A percentile compares a stretch with the other conserved stretches of the same genome.
Conservation (phyloP, 441 rosid genomes). For the Omphalea diandra region DNA sequence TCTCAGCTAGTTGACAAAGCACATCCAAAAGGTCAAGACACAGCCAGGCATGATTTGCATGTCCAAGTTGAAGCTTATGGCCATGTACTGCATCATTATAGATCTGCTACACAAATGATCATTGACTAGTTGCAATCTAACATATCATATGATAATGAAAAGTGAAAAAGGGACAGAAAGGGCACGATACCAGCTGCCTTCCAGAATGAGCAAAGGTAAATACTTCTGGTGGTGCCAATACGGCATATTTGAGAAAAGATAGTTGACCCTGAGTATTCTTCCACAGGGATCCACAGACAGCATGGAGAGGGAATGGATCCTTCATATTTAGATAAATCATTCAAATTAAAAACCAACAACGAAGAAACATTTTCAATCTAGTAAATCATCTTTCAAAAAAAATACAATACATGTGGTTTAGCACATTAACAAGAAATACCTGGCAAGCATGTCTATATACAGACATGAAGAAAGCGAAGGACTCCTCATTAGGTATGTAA, state of each 20-base stretch:
- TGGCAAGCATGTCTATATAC: constrained; percentile 75
- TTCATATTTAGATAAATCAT: constrained; percentile 36
- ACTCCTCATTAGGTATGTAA: constrained; percentile 78
- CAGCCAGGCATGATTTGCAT: constrained; percentile 84
- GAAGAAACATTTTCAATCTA: background rate
- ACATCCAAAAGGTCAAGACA: constrained; percentile 89
- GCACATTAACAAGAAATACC: constrained; percentile 41
- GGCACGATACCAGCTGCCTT: constrained; percentile 74
- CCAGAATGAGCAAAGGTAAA: constrained; percentile 84
- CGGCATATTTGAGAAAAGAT: constrained; percentile 84
- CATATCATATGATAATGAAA: constrained; percentile 14
- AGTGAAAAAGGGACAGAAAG: constrained; percentile 17
- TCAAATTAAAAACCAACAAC: constrained; percentile 17
- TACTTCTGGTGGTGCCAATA: constrained; percentile 77
- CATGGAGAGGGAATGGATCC: constrained; percentile 95
- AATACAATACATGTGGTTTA: constrained; percentile 4
- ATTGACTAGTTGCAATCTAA: constrained; percentile 24
- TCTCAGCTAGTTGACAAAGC: constrained; percentile 89
- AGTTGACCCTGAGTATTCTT: constrained; percentile 86
- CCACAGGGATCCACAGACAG: constrained; percentile 79
- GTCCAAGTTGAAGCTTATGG: constrained; percentile 69
- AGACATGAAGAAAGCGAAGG: constrained; percentile 85
- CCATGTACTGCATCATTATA: constrained; percentile 65
- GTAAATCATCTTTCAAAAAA: background rate
- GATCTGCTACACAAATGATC: constrained; percentile 49